These are phyloP conservation scores for Fraxinus anomala DNA, from an alignment of 257 asterid genomes.

Conservation along the genomic window DNA sequence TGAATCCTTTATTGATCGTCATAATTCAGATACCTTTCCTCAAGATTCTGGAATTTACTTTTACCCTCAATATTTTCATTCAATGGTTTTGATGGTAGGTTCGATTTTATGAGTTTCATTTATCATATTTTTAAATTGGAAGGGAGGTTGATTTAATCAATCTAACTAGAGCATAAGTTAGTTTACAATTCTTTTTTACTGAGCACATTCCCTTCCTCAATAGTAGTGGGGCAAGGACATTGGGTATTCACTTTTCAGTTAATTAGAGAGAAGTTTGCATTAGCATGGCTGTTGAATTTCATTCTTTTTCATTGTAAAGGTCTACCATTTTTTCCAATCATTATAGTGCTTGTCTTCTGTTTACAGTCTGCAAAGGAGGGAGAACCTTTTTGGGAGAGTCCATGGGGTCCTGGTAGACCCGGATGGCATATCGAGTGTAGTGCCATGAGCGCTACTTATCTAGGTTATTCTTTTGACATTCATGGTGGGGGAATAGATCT, in stretches of 20 bases:
- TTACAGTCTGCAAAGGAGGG: conserved; percentile 97
- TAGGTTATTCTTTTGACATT: conserved; percentile 84
- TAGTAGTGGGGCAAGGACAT: background rate
- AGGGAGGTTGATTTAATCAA: conserved; percentile 10
- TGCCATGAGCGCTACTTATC: conserved; percentile 96
- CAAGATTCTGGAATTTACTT: background rate
- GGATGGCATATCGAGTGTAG: conserved; percentile 99
- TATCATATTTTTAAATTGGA: background rate
- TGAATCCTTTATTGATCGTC: background rate
- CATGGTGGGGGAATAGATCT: conserved; percentile 99
- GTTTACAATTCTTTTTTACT: background rate
- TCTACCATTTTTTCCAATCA: background rate
- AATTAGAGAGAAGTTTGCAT: background rate
- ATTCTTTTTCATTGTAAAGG: conserved; percentile 13
- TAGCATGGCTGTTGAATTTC: conserved; percentile 12
- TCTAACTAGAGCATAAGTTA: background rate
- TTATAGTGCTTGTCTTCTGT: background rate
- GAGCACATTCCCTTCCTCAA: conserved; percentile 7
- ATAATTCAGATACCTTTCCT: conserved; percentile 2
- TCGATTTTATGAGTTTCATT: conserved; percentile 13
- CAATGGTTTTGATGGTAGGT: background rate
- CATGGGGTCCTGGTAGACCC: conserved; percentile 99
- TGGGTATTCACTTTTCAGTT: conserved; percentile 5
- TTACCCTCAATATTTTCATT: conserved; percentile 2
- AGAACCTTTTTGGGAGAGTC: conserved; percentile 97